These are phyloP conservation scores for Coemansia sp. DNA, from an alignment of 192 early-diverging fungal species.

Conservation along the genomic window DNA sequence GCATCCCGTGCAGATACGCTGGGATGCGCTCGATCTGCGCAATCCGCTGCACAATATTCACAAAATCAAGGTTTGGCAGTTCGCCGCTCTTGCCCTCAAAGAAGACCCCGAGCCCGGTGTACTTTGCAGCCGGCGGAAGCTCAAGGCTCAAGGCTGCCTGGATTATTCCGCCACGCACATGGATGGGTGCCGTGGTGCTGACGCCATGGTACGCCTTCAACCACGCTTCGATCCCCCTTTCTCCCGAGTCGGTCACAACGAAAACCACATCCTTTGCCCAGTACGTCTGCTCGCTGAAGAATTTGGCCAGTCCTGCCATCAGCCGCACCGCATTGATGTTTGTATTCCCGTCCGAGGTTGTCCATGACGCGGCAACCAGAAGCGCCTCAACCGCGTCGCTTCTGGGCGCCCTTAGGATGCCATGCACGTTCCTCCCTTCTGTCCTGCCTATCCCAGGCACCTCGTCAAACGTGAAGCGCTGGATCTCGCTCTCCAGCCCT, in stretches of 20 bases:
- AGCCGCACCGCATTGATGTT: constrained; percentile 33
- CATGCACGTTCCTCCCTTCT: constrained; percentile 76
- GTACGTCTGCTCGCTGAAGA: constrained; percentile 63
- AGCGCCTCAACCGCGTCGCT: constrained; percentile 88
- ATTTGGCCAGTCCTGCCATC: constrained; percentile 45
- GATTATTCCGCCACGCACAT: constrained; percentile 71
- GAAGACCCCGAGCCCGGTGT: constrained; percentile 66
- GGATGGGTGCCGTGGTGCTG: constrained; percentile 18
- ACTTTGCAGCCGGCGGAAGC: constrained; percentile 64
- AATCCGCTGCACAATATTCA: constrained; percentile 72
- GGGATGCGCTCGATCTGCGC: constrained; percentile 54
- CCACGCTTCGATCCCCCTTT: constrained; percentile 80
- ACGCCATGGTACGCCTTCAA: constrained; percentile 86
- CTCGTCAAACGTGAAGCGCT: constrained; percentile 27
- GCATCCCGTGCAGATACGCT: constrained; percentile 46
- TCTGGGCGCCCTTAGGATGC: constrained; percentile 75
- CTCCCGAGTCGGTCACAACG: constrained; percentile 76
- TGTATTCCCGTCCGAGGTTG: constrained; percentile 58
- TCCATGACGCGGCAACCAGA: constrained; percentile 82
- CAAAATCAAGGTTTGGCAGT: constrained; percentile 87
- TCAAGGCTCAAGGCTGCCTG: constrained; percentile 87
- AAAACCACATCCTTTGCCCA: constrained; percentile 95
- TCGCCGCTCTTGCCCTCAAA: constrained; percentile 90
- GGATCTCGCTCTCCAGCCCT: constrained; percentile 48
- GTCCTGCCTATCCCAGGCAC: constrained; percentile 27